These are phyloP conservation scores for Collariella sp. DNA, from an alignment of 495 filamentous ascomycete species.

Conservation along the genomic window DNA sequence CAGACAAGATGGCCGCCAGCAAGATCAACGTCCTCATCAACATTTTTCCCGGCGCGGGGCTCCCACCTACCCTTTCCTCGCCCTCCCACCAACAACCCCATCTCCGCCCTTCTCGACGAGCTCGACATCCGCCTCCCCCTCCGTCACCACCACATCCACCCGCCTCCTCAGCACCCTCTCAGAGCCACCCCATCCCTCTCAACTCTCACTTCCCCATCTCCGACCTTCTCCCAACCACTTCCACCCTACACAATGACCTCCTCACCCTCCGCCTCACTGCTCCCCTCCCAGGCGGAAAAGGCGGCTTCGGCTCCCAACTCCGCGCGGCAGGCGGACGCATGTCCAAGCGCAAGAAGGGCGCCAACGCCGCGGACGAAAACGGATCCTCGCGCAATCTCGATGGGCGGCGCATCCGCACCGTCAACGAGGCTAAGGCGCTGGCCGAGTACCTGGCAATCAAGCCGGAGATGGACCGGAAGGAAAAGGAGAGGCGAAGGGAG, in stretches of 20 bases:
- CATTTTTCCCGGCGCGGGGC: conserved; percentile 70
- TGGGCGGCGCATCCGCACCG: conserved; percentile 78
- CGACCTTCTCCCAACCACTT: conserved; percentile 31
- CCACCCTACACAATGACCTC: conserved; percentile 43
- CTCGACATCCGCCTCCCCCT: conserved; percentile 54
- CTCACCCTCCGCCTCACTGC: conserved; percentile 72
- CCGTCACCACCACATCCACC: conserved; percentile 13
- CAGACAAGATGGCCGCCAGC: conserved; percentile 32
- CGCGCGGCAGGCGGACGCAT: conserved; percentile 96
- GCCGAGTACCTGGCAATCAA: conserved; percentile 93
- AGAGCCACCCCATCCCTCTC: conserved; percentile 56
- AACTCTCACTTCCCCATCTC: conserved; percentile 43
- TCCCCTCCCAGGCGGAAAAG: conserved; percentile 80
- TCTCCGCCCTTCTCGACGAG: conserved; percentile 55
- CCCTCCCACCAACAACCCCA: conserved; percentile 55
- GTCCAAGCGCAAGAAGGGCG: conserved; percentile 77
- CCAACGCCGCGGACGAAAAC: conserved; percentile 58
- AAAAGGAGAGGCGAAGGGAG: conserved; percentile 72
- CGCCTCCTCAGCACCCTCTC: conserved; percentile 74
- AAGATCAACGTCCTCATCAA: conserved; percentile 75
- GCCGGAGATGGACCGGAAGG: conserved; percentile 90
- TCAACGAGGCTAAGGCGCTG: conserved; percentile 88
- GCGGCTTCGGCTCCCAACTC: conserved; percentile 94
- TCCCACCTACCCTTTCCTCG: conserved; percentile 68
- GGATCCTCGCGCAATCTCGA: conserved; percentile 89